Conservation (phyloP, 192 early-diverging fungal genomes). For the Spizellomyces punctatus region DNA sequence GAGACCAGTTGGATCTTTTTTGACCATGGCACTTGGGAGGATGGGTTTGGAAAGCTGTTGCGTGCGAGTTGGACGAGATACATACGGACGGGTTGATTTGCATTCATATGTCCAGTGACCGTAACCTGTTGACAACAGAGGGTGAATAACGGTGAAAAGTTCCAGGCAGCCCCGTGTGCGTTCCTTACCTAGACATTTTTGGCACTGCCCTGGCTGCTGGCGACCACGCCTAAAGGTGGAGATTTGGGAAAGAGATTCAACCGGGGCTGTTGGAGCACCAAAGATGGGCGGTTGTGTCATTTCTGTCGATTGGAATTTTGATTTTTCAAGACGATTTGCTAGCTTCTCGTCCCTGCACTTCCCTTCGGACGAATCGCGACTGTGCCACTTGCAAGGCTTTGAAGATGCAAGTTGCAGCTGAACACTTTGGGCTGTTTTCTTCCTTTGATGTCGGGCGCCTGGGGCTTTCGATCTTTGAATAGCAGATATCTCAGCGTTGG, state of each 20-base stretch:
- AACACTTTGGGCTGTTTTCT: no score
- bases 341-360: no score
- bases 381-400: not conserved
- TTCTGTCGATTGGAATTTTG: not conserved
- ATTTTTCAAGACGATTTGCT: not conserved
- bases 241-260: slow-evolving; percentile 25
- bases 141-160: no score
- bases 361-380: not conserved
- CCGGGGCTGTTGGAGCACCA: slow-evolving; percentile 2
- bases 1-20: not conserved
- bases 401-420: no score
- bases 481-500: not conserved
- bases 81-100: slow-evolving; percentile 21
- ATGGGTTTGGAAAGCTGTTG: slow-evolving; percentile 19
- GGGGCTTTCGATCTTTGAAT: not conserved
- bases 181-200: slow-evolving; percentile 27
- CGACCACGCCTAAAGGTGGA: slow-evolving; percentile 1
- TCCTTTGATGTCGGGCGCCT: not conserved
- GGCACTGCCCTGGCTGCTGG: slow-evolving; percentile 24
- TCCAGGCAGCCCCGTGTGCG: no score
- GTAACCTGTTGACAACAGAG: slow-evolving; percentile 1
- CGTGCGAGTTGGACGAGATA: slow-evolving; percentile 18
- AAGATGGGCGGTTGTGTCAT: slow-evolving; percentile 4
- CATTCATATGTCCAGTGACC: slow-evolving; percentile 35
- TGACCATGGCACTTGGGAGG: slow-evolving; percentile 13